Percentiles rank a stretch among this genome's conserved stretches.
Conservation (phyloP, 1,139 yeast genomes). For the Suhomyces panamericanus region DNA sequence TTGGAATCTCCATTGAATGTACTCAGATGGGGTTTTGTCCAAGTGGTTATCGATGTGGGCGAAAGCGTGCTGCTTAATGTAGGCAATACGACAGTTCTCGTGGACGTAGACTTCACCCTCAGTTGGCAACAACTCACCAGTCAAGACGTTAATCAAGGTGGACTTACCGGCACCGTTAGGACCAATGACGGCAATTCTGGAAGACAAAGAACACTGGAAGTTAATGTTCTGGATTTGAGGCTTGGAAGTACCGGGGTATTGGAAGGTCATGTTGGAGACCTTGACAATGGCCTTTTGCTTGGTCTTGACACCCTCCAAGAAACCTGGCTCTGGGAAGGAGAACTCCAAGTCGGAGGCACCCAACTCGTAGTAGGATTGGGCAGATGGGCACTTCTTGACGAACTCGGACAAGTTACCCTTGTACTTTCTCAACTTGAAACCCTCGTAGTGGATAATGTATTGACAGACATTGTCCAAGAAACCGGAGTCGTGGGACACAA, state of each 20-base stretch:
- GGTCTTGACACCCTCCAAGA: slow-evolving; percentile 99
- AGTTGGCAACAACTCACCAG: slow-evolving; percentile 99
- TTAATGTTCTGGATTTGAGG: slow-evolving; percentile 89
- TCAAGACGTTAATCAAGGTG: slow-evolving; percentile 94
- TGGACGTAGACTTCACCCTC: slow-evolving; percentile 98
- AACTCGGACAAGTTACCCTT: slow-evolving; percentile 99
- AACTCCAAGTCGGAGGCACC: slow-evolving; percentile 97
- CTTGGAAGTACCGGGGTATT: slow-evolving; percentile 97
- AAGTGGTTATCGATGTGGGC: slow-evolving; percentile 98
- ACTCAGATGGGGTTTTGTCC: slow-evolving; percentile 99
- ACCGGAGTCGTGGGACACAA: slow-evolving; percentile 99
- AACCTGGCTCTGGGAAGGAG: slow-evolving; percentile 99
- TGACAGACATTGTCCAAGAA: slow-evolving; percentile 97
- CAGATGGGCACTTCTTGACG: slow-evolving; percentile 98
- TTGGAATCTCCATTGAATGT: slow-evolving; percentile 99
- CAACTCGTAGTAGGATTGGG: slow-evolving; percentile 97
- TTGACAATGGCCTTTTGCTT: slow-evolving; percentile 99
- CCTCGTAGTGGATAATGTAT: slow-evolving; percentile 99
- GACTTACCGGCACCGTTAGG: slow-evolving; percentile 99
- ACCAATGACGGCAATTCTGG: slow-evolving; percentile 99
- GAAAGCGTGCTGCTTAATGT: slow-evolving; percentile 99
- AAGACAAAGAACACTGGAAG: slow-evolving; percentile 98
- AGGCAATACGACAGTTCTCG: slow-evolving; percentile 99
- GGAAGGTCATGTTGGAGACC: slow-evolving; percentile 96
- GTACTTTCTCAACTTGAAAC: slow-evolving; percentile 99